These are phyloP conservation scores for Oryza coarctata DNA, from an alignment of 176 grass and related monocot species.

Conservation along the genomic window DNA sequence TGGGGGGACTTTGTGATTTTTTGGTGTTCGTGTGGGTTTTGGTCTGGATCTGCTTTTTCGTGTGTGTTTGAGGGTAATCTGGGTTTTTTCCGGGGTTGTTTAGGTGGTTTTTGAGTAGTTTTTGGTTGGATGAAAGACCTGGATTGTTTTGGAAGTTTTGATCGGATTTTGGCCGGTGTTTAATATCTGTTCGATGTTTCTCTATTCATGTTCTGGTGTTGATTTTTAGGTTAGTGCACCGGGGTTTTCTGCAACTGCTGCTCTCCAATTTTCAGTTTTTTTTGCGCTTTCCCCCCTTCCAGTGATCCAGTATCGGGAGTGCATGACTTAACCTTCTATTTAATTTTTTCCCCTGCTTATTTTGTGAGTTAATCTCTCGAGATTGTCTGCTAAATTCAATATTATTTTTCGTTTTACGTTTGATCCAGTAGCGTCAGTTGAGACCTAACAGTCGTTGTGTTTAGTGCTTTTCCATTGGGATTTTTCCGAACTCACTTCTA, in stretches of 20 bases:
- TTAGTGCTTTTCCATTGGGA: not conserved
- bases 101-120: not conserved
- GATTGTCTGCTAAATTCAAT: not conserved
- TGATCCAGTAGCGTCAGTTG: not conserved
- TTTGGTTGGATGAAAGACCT: not conserved
- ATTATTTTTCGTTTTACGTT: not conserved
- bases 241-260: not conserved
- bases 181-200: not conserved
- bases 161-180: not conserved
- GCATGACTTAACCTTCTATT: not conserved
- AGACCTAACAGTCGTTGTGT: not conserved
- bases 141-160: not conserved
- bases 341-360: not conserved
- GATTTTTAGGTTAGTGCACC: not conserved
- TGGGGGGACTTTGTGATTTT: not conserved
- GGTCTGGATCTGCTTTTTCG: not conserved
- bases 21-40: not conserved
- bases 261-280: not conserved
- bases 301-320: not conserved
- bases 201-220: not conserved
- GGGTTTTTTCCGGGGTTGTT: not conserved
- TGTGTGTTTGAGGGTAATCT: not conserved
- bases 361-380: not conserved
- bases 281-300: not conserved
- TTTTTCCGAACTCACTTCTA: slow-evolving; percentile 6